phyloP scores from a whole-genome alignment of 371 early-diverging fungal genomes.

The Mucor piriformis region DNA sequence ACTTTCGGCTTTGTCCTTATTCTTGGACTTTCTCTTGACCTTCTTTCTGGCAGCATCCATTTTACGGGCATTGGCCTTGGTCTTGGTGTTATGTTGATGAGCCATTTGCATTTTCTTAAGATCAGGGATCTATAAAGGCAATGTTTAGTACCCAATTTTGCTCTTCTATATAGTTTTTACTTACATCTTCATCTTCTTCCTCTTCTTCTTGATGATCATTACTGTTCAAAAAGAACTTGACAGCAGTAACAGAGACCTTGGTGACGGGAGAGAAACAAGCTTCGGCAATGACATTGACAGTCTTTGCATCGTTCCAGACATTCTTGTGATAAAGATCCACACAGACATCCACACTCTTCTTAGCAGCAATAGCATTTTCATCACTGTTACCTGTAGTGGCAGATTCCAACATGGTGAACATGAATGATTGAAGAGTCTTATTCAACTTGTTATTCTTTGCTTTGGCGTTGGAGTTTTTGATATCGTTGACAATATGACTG shows the following conservation, averaged over 20 bases:
- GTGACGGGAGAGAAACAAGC: constrained; percentile 90
- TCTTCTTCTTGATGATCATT: constrained; percentile 74
- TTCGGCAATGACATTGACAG: constrained; percentile 95
- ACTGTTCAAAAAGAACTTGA: constrained; percentile 91
- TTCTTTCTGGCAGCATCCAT: constrained; percentile 77
- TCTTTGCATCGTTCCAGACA: constrained; percentile 96
- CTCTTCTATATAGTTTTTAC: constrained; percentile 12
- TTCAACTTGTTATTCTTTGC: constrained; percentile 95
- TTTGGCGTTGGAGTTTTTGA: constrained; percentile 89
- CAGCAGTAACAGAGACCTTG: constrained; percentile 89
- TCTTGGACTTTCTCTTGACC: constrained; percentile 61
- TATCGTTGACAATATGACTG: constrained; percentile 91
- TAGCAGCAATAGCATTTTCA: constrained; percentile 87
- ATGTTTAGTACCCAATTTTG: neutral
- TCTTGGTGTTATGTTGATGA: constrained; percentile 81
- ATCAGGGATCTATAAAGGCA: constrained; percentile 52
- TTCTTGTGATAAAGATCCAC: constrained; percentile 94
- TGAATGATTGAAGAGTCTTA: constrained; percentile 92
- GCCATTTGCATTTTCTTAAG: constrained; percentile 77
- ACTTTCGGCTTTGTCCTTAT: constrained; percentile 68
- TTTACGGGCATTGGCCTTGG: constrained; percentile 70
- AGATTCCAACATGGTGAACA: constrained; percentile 88
- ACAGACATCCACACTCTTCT: constrained; percentile 93
- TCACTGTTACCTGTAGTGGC: constrained; percentile 56
- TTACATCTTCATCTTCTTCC: constrained; percentile 67